Evolutionary conservation across 225 moss, liverwort and hornwort genomes (phyloP).

Genomic region (Rhytidiadelphus loreus): DNA sequence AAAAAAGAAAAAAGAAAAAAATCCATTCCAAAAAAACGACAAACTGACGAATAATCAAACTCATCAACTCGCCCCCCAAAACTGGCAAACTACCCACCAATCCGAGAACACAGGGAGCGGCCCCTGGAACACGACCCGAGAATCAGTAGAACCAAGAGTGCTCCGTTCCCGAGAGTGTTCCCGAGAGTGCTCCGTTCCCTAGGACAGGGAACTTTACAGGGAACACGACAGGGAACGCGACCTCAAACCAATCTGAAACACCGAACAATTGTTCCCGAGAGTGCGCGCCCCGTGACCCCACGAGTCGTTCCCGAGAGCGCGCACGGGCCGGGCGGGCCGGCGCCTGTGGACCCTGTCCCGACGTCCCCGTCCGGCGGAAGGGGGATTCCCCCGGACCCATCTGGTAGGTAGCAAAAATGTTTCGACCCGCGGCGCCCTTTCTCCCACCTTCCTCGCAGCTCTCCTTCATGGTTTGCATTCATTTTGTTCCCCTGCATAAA

Average conservation of each 20-base stretch:
- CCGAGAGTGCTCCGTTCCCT: background rate
- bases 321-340: background rate
- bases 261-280: background rate
- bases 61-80: background rate
- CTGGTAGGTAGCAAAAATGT: background rate
- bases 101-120: background rate
- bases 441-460: background rate
- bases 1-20: no score
- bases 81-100: background rate
- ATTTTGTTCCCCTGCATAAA: background rate
- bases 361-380: background rate
- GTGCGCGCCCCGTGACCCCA: background rate
- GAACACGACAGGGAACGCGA: background rate
- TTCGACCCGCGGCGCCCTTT: background rate
- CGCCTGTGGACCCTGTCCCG: background rate
- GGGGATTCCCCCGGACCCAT: background rate
- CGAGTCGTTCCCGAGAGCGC: background rate
- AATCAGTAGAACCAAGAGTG: background rate
- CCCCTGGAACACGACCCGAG: background rate
- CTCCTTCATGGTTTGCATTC: background rate
- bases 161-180: background rate
- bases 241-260: background rate
- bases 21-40: background rate
- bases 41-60: background rate
- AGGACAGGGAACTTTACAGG: accelerated